Conservation (phyloP, 2,329 filamentous ascomycete genomes). For the Thelonectria blattea region DNA sequence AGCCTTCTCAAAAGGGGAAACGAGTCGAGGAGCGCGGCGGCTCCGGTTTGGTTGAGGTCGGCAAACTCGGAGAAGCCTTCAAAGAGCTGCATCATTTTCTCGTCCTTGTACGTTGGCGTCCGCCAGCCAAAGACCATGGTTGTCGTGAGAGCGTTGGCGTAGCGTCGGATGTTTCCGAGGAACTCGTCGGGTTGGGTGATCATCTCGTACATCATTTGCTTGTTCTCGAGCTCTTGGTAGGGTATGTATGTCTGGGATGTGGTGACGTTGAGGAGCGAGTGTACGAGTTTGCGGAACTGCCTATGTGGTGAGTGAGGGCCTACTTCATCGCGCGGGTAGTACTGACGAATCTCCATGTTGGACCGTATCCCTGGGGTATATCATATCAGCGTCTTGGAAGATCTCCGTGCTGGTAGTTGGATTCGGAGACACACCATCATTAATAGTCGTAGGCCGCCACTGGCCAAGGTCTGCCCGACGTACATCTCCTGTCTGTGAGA, state of each 20-base stretch:
- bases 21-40: not conserved
- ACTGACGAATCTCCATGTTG: conserved; percentile 27
- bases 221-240: conserved; percentile 50
- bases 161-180: conserved; percentile 53
- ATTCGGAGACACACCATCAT: not conserved
- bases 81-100: conserved; percentile 52
- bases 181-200: conserved; percentile 47
- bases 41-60: not conserved
- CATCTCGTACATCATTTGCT: conserved; percentile 50
- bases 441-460: conserved; percentile 6
- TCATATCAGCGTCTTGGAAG: not conserved
- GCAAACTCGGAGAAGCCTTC: not conserved
- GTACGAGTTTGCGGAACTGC: not conserved
- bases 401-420: not conserved
- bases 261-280: conserved; percentile 44
- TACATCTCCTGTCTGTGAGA: conserved; percentile 17
- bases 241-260: conserved; percentile 49
- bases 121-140: conserved; percentile 58
- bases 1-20: conserved; percentile 13
- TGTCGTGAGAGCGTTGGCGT: conserved; percentile 56
- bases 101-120: conserved; percentile 48
- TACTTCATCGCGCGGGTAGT: conserved; percentile 41
- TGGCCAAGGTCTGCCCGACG: conserved; percentile 15
- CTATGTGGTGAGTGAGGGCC: not conserved
- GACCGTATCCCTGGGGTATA: conserved; percentile 6